Evolutionary conservation across 208 protist species (phyloP), one percentile per base, ranked within the genome.

Genomic region (Trypanosomatidae sp.): DNA sequence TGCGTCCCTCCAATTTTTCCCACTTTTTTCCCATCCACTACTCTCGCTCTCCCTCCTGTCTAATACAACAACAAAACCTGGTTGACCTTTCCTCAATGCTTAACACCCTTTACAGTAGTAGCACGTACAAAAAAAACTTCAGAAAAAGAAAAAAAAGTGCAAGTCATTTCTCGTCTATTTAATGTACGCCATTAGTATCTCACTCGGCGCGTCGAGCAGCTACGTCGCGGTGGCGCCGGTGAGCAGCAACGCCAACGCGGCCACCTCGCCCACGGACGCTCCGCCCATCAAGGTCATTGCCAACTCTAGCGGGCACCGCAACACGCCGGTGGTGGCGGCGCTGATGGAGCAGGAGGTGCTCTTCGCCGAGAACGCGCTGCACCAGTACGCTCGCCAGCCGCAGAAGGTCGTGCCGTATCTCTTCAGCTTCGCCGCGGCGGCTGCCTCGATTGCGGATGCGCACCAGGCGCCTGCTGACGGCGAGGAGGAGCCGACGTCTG

Each of bases 161-260:
- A n/a, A n/a, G n/a, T n/a, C n/a, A 64, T 22, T 25, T 13, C 8
- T 46, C 13, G 60, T 13, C 28, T 46, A 62, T 3, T 39, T 8
- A 28, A 93, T 93, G 87, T 90, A 91, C 72, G 88, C 90, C n/a
- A 86, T 97, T 1, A 86, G 80, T 55, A 91, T 97, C 69, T 97
- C 92, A 1, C 82, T 97, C 41, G 92, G 92, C 22, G 84, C 86
- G 13, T 88, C 77, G 19, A 97, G 84, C 70, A 86, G 89, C 59
- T 86, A 89, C 68, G 90, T 97, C 0, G 67, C 90, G 1, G 87
- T 97, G 13, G 77, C 90, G 3, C 75, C 76, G 1, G 59, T 85
- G 69, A 79, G 56, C 65, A 80, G 53, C 77, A 73, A 13, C 43
- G 56, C 25, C 52, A 44, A 58, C 41, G n/a, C 49, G 7, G 41